Percentiles rank a stretch among this genome's conserved stretches.
Conservation (phyloP, 805 yeast genomes). For the Pichia sporocuriosa region DNA sequence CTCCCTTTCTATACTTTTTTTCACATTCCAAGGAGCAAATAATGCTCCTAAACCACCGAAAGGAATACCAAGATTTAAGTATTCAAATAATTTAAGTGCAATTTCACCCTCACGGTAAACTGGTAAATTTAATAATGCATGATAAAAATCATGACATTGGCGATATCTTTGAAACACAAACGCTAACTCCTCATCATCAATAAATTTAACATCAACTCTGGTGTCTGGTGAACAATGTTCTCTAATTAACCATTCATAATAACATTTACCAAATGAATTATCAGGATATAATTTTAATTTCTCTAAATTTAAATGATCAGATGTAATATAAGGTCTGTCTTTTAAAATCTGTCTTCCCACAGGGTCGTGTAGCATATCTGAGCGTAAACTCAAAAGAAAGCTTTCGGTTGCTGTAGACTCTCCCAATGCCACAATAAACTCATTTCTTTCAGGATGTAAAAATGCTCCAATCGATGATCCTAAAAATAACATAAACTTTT, state of each 20-base stretch:
- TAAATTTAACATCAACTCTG: conserved; percentile 77
- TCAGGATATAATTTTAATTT: conserved; percentile 53
- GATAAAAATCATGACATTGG: conserved; percentile 96
- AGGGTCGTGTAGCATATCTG: conserved; percentile 67
- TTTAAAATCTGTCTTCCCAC: conserved; percentile 71
- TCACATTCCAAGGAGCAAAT: conserved; percentile 79
- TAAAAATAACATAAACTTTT: conserved; percentile 54
- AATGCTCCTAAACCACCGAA: conserved; percentile 92
- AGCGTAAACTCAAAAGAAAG: conserved; percentile 55
- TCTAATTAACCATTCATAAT: conserved; percentile 69
- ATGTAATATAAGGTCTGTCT: conserved; percentile 79
- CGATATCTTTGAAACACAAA: conserved; percentile 90
- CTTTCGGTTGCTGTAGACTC: conserved; percentile 80
- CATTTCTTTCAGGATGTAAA: conserved; percentile 68
- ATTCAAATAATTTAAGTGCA: conserved; percentile 87
- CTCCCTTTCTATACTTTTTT: conserved; percentile 46
- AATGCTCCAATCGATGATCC: conserved; percentile 77
- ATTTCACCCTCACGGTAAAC: conserved; percentile 95
- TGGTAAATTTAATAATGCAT: conserved; percentile 84
- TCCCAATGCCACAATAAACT: conserved; percentile 75
- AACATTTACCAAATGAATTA: conserved; percentile 73
- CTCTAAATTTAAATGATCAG: conserved; percentile 59
- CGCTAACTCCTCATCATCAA: conserved; percentile 85
- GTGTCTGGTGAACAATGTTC: conserved; percentile 95
- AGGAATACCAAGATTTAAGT: conserved; percentile 85